These are phyloP conservation scores for Penicillium steckii DNA, from an alignment of 495 filamentous ascomycete genomes.

Conservation along the genomic window DNA sequence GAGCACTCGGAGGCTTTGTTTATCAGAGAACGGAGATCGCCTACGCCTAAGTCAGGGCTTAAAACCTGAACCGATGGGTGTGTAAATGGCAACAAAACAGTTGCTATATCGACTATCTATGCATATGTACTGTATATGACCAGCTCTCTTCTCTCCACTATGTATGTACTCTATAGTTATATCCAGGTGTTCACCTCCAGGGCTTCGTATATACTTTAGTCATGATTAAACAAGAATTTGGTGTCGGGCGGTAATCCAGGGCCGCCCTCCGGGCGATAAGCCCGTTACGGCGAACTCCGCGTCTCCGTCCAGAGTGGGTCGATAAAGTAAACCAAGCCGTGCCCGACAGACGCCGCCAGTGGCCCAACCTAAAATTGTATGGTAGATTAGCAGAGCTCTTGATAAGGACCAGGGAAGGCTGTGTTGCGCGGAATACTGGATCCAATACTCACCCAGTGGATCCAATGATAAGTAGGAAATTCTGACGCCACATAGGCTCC, in stretches of 20 bases:
- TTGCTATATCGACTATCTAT: too few species aligned
- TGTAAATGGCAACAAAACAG: too few species aligned
- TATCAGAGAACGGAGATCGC: too few species aligned
- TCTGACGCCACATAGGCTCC: conserved; percentile 29
- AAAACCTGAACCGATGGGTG: too few species aligned
- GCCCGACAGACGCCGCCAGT: conserved; percentile 23
- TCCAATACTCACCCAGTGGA: conserved; percentile 32
- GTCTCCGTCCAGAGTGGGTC: conserved; percentile 29
- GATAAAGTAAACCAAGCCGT: conserved; percentile 30
- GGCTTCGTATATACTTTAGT: not conserved
- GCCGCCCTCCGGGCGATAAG: conserved; percentile 11
- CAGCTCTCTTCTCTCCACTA: not conserved
- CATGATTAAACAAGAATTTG: not conserved
- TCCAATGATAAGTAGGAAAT: conserved; percentile 35
- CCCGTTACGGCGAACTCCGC: conserved; percentile 19
- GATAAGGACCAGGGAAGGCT: conserved; percentile 2
- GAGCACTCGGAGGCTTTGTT: too few species aligned
- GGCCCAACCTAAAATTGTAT: conserved; percentile 33
- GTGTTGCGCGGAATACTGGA: not conserved
- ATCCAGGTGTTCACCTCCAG: conserved; percentile 1
- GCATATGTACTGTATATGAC: not conserved
- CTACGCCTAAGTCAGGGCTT: too few species aligned
- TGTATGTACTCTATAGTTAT: not conserved
- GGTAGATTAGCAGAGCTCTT: conserved; percentile 9
- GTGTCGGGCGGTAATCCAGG: not conserved